Percentiles rank a stretch among this genome's conserved stretches.
These are phyloP conservation scores for Eutrema salsugineum DNA, from an alignment of 441 rosid species.

Conservation along the genomic window DNA sequence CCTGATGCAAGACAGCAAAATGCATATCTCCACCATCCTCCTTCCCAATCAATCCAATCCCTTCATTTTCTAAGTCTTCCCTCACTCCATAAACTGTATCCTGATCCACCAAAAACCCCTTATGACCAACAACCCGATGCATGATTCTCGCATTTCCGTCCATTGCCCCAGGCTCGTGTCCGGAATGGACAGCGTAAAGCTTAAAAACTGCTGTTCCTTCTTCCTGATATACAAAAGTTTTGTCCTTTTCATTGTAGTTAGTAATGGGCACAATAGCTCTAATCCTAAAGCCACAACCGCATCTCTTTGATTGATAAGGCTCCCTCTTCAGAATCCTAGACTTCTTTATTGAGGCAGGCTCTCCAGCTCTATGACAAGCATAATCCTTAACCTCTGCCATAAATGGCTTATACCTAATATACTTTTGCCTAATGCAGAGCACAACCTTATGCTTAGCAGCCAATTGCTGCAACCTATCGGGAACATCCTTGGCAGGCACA, in stretches of 20 bases:
- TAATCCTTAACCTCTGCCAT: slow-evolving; percentile 99
- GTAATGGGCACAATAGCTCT: slow-evolving; percentile 96
- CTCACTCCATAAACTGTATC: slow-evolving; percentile 81
- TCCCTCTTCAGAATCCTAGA: slow-evolving; percentile 94
- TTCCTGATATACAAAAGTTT: slow-evolving; percentile 90
- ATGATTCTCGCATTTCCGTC: slow-evolving; percentile 98
- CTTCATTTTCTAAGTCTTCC: slow-evolving; percentile 76
- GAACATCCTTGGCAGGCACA: slow-evolving; percentile 97
- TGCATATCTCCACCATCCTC: slow-evolving; percentile 63
- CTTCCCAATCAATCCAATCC: slow-evolving; percentile 59
- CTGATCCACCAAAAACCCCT: slow-evolving; percentile 70
- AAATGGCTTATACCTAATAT: slow-evolving; percentile 93
- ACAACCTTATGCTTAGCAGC: slow-evolving; percentile 97
- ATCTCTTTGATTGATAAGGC: slow-evolving; percentile 94
- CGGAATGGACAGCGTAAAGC: slow-evolving; percentile 93
- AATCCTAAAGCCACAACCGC: slow-evolving; percentile 96
- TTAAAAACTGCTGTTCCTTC: slow-evolving; percentile 94
- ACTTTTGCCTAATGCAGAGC: slow-evolving; percentile 96
- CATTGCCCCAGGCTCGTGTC: slow-evolving; percentile 94
- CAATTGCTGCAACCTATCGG: slow-evolving; percentile 76
- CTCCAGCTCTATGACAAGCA: slow-evolving; percentile 98
- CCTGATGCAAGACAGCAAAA: slow-evolving; percentile 68
- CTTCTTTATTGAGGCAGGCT: slow-evolving; percentile 74
- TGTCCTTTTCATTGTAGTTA: slow-evolving; percentile 93
- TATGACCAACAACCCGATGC: slow-evolving; percentile 95